These are phyloP conservation scores for Thalia dealbata DNA, from an alignment of 176 grass and related monocot species.

Conservation along the genomic window DNA sequence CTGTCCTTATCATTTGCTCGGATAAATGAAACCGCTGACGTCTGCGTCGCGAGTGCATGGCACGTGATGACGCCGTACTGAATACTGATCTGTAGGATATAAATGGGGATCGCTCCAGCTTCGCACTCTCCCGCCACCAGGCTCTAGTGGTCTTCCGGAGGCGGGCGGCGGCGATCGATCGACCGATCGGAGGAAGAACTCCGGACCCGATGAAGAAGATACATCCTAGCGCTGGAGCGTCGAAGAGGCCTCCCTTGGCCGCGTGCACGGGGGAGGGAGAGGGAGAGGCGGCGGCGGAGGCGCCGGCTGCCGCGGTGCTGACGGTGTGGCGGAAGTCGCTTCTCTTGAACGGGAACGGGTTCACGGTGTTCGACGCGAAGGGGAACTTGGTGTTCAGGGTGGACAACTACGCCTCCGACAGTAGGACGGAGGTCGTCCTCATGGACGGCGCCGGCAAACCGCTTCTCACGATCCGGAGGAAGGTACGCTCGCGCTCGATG, in stretches of 20 bases:
- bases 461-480: constrained; percentile 4
- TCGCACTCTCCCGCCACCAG: no score
- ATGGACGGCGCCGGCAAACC: constrained; percentile 14
- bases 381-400: constrained; percentile 15
- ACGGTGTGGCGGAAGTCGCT: constrained; percentile 17
- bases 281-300: neutral
- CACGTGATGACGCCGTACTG: no score
- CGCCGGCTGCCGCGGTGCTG: neutral
- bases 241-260: neutral
- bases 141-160: no score
- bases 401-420: constrained; percentile 13
- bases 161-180: no score
- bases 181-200: no score
- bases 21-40: no score
- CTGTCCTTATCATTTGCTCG: no score
- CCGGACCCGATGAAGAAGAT: neutral
- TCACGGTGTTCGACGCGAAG: constrained; percentile 14
- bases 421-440: constrained; percentile 3
- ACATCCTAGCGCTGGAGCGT: neutral
- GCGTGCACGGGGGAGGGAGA: neutral
- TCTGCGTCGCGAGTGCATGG: no score
- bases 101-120: no score
- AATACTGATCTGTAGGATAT: no score
- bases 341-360: constrained; percentile 18
- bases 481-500: neutral